These are phyloP conservation scores for Podila epigama DNA, from an alignment of 192 early-diverging fungal species.

Conservation along the genomic window DNA sequence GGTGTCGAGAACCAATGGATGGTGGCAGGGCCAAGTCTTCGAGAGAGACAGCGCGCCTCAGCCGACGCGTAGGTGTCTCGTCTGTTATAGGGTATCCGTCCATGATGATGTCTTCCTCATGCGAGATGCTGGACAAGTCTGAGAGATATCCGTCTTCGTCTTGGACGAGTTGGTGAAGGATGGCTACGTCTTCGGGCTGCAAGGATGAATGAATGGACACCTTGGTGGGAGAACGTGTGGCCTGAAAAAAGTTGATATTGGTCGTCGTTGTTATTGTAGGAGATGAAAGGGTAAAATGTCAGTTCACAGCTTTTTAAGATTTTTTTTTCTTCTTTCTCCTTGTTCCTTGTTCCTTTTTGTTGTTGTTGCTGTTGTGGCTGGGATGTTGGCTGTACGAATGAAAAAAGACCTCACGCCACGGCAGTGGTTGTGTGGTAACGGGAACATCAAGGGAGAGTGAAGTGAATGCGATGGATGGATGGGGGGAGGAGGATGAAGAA, in stretches of 20 bases:
- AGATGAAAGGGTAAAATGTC: too few species aligned
- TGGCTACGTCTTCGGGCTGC: slow-evolving; percentile 11
- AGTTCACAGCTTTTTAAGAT: too few species aligned
- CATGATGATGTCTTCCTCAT: slow-evolving; percentile 2
- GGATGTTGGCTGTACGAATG: too few species aligned
- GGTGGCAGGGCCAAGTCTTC: slow-evolving; percentile 10
- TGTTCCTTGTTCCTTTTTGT: too few species aligned
- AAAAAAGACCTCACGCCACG: too few species aligned
- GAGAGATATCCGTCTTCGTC: slow-evolving; percentile 38
- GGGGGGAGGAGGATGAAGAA: too few species aligned
- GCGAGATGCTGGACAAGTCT: slow-evolving; percentile 28
- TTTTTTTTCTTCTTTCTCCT: too few species aligned
- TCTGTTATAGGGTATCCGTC: not conserved
- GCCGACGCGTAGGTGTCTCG: not conserved
- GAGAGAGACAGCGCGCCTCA: slow-evolving; percentile 29
- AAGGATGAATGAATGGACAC: not conserved
- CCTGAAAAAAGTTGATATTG: not conserved
- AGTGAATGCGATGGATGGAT: too few species aligned
- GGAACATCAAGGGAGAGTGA: too few species aligned
- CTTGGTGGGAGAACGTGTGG: not conserved
- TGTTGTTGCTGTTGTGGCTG: too few species aligned
- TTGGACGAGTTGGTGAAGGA: not conserved
- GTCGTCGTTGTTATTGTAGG: too few species aligned
- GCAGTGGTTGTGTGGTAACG: too few species aligned
- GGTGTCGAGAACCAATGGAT: not conserved